A percentile compares a stretch with the other conserved stretches of the same genome.
Evolutionary conservation across 2,329 filamentous ascomycete species (phyloP).

Genomic region (Grosmannia penicillata): DNA sequence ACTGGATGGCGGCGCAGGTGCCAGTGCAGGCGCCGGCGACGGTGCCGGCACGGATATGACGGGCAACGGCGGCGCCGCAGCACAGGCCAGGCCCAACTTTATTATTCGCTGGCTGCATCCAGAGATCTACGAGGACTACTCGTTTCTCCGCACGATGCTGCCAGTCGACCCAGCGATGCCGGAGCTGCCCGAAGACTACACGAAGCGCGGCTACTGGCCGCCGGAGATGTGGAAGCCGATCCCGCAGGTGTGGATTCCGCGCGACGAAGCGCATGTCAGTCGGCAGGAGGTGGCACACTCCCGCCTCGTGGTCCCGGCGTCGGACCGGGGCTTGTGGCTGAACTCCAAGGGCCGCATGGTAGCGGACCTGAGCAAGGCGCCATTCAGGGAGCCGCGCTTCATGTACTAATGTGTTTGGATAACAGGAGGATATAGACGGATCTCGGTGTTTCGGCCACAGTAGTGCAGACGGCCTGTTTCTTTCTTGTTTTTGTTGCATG

Average conservation of each 20-base stretch:
- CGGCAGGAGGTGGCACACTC: slow-evolving; percentile 57
- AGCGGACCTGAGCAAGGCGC: slow-evolving; percentile 13
- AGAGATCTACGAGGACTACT: slow-evolving; percentile 43
- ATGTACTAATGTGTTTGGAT: slow-evolving; percentile 8
- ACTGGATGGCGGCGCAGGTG: neutral
- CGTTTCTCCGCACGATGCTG: slow-evolving; percentile 32
- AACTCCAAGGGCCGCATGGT: slow-evolving; percentile 29
- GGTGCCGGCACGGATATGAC: no score
- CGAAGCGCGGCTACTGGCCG: slow-evolving; percentile 53
- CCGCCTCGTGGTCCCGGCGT: slow-evolving; percentile 51
- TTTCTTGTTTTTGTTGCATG: neutral
- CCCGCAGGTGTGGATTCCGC: slow-evolving; percentile 62
- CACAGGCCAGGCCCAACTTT: slow-evolving; percentile 27
- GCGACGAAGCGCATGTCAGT: slow-evolving; percentile 53
- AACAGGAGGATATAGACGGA: neutral
- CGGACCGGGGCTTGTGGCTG: slow-evolving; percentile 55
- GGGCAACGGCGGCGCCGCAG: neutral
- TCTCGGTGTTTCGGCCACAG: no score
- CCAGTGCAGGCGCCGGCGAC: neutral
- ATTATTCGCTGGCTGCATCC: slow-evolving; percentile 43
- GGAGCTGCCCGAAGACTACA: slow-evolving; percentile 22
- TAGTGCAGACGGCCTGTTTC: no score
- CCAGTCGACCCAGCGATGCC: slow-evolving; percentile 1
- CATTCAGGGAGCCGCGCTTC: slow-evolving; percentile 14
- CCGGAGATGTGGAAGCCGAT: slow-evolving; percentile 47